Evolutionary conservation across 129 eudicot genomes (phyloP).

Genomic region (Arctium minus): DNA sequence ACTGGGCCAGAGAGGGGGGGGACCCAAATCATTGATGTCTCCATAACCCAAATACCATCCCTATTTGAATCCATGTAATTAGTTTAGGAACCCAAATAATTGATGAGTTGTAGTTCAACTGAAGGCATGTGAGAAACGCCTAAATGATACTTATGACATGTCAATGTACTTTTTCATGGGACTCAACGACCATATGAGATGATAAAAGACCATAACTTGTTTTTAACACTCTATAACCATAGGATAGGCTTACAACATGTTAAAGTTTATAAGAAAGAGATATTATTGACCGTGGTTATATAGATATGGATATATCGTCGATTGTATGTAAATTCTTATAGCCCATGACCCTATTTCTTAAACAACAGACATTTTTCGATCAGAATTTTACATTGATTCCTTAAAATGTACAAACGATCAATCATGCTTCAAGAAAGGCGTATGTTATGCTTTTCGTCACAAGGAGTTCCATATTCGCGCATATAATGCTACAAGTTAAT

Average conservation of each 20-base stretch:
- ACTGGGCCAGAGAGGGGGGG: too few species aligned
- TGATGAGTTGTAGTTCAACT: too few species aligned
- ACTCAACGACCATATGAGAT: too few species aligned
- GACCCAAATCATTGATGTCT: background rate
- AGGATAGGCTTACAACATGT: background rate
- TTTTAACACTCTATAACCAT: too few species aligned
- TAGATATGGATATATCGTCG: background rate
- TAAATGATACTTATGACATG: too few species aligned
- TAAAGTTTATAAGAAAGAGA: background rate
- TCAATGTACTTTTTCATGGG: too few species aligned
- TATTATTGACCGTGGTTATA: background rate
- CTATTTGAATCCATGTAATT: too few species aligned
- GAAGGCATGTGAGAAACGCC: too few species aligned
- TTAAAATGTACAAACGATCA: background rate
- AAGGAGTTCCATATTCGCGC: background rate
- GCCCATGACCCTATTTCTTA: background rate
- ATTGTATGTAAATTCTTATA: background rate
- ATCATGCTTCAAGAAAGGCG: background rate
- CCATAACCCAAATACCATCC: background rate
- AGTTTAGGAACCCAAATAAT: background rate
- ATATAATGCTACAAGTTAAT: background rate
- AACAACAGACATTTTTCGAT: background rate
- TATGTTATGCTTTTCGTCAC: background rate
- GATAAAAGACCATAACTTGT: too few species aligned
- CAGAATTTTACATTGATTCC: background rate